These are phyloP conservation scores for Albatrellus ellisii DNA, from an alignment of 768 basidiomycete genomes.

Conservation along the genomic window DNA sequence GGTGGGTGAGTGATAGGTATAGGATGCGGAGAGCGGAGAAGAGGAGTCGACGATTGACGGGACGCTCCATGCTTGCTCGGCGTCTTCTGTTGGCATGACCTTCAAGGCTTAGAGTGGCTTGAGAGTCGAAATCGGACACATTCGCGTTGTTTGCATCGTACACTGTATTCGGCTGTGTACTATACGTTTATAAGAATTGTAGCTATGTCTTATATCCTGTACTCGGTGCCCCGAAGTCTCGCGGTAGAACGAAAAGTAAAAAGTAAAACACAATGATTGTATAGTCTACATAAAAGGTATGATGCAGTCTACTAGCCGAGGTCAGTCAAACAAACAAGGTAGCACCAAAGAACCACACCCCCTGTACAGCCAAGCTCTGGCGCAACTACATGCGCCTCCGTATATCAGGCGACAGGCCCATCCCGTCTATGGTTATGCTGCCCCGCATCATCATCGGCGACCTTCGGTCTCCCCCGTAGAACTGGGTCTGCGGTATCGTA, in stretches of 20 bases:
- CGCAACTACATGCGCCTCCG: conserved; percentile 9
- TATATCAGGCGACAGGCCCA: conserved; percentile 13
- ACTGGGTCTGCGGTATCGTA: conserved; percentile 27
- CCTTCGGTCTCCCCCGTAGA: conserved; percentile 23
- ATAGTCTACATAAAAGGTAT: background rate
- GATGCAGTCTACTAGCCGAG: too few relatives aligned
- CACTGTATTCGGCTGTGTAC: too few relatives aligned
- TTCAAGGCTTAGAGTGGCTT: background rate
- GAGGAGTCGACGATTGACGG: conserved; percentile 51
- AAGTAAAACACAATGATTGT: background rate
- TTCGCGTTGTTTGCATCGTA: background rate
- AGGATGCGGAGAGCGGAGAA: conserved; percentile 49
- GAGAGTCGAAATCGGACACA: background rate
- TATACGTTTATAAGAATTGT: too few relatives aligned
- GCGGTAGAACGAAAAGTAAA: background rate
- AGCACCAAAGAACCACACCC: too few relatives aligned
- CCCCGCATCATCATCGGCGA: conserved; percentile 12
- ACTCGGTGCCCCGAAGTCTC: background rate
- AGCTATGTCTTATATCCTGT: too few relatives aligned
- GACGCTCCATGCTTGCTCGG: conserved; percentile 15
- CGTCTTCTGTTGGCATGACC: background rate
- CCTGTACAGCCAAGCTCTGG: conserved; percentile 2
- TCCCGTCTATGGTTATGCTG: conserved; percentile 13
- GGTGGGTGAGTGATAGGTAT: conserved; percentile 62
- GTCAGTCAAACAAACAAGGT: too few relatives aligned